Conservation (phyloP, 305 asterid species). For the Coffea humblotiana region DNA sequence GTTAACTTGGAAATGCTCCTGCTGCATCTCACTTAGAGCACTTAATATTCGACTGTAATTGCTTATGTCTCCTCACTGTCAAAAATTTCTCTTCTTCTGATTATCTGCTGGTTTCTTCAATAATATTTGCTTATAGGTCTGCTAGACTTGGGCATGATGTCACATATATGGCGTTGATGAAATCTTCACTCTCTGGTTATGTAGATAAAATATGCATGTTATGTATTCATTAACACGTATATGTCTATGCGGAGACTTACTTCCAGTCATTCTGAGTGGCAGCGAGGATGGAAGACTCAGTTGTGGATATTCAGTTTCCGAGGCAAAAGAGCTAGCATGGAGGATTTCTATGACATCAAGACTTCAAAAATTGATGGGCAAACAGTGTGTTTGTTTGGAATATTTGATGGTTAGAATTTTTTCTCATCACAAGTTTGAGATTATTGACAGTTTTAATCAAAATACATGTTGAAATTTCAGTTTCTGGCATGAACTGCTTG, state of each 20-base stretch:
- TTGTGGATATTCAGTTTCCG: conserved; percentile 92
- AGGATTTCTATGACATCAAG: conserved; percentile 92
- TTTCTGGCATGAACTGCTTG: background rate
- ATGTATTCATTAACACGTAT: background rate
- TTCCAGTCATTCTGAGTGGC: conserved; percentile 39
- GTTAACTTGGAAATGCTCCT: background rate
- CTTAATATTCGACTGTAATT: background rate
- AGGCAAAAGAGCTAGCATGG: conserved; percentile 98
- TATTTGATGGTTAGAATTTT: conserved; percentile 81
- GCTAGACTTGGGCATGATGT: background rate
- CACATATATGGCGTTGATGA: background rate
- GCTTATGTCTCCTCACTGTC: background rate
- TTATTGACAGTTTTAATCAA: background rate
- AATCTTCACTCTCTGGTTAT: background rate
- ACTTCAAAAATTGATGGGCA: conserved; percentile 68
- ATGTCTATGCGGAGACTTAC: conserved; percentile 4
- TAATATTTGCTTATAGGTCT: background rate
- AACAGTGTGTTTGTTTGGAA: conserved; percentile 84
- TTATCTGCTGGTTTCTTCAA: conserved; percentile 2
- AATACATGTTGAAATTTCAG: conserved; percentile 2
- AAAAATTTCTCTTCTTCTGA: background rate
- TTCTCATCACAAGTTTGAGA: background rate
- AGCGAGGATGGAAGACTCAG: conserved; percentile 84
- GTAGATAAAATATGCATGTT: background rate
- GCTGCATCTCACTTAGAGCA: background rate